Base-by-base conservation (phyloP, 1,284 basidiomycete genomes). In the Rhizoctonia solani region DNA sequence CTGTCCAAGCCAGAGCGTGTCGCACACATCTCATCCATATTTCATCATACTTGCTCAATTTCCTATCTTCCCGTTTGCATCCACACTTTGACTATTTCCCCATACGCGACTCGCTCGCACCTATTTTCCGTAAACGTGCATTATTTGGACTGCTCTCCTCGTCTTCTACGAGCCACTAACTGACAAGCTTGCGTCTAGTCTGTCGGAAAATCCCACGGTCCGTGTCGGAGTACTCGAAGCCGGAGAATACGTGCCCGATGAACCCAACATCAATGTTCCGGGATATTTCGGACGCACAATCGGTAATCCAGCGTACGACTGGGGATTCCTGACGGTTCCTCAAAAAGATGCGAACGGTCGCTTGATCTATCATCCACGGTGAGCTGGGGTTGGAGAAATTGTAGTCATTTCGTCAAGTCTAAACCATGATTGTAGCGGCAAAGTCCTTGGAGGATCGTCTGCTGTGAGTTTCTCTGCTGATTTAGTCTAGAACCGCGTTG, bases 401-500 rank as follows among this genome's bases (percentile, higher is more conserved):
- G n/a, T n/a, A n/a, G 50, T 29, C 39, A 34, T 30, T 21, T 21
- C 3, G 46, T 21, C 21, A 34, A 30, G 14, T 34, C 42, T 59
- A 44, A 59, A 30, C 23, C 14, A 25, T 16, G 46, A 4, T n/a
- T n/a, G 19, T 16, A 69, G 75, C 54, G 76, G 75, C 32, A 76
- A 76, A 50, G 69, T 72, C 1, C 74, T 77, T 4, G 75, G 75
- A n/a, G 77, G 77, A 2, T 72, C 72, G 50, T 74, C 74, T 27
- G 71, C 73, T 27, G 67, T 72, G 39, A 61, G 55, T 61, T 47
- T 47, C 56, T 30, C 39, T 32, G 25, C n/a, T 27, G 27, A n/a
- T 49, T 19, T 11, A 11, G 34, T 29, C 30, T 3, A 34, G 42
- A n/a, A 5, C 13, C 23, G 29, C 27, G n/a, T 25, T 56, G 44